Conservation (phyloP, 768 basidiomycete genomes). For the Pulveroboletus sp. region DNA sequence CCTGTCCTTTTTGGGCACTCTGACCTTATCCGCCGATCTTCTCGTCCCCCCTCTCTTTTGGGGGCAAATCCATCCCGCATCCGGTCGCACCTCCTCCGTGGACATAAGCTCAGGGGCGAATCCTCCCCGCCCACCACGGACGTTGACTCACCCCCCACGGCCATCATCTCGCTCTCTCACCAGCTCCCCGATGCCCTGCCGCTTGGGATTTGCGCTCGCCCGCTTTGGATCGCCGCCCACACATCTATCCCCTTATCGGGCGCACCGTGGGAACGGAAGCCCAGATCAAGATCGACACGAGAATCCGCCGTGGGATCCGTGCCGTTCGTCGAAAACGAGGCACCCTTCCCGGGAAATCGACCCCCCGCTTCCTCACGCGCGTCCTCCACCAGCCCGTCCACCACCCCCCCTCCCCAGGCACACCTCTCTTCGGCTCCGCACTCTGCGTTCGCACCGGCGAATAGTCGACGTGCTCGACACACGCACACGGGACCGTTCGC, state of each 20-base stretch:
- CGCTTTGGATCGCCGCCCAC: conserved; percentile 22
- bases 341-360: not conserved
- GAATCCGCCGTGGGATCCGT: conserved; percentile 7
- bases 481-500: too few species aligned
- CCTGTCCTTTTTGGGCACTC: conserved; percentile 10
- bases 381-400: too few species aligned
- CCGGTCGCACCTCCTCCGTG: conserved; percentile 19
- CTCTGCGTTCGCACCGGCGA: too few species aligned
- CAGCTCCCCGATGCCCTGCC: not conserved
- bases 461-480: too few species aligned
- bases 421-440: too few species aligned
- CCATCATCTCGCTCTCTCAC: too few species aligned
- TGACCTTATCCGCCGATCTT: conserved; percentile 37
- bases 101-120: conserved; percentile 25
- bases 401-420: too few species aligned
- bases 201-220: conserved; percentile 20
- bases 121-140: not conserved
- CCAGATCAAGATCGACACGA: conserved; percentile 61
- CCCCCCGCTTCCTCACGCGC: not conserved
- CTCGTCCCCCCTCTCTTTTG: conserved; percentile 23
- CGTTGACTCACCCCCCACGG: too few species aligned
- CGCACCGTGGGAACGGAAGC: conserved; percentile 34
- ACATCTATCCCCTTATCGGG: conserved; percentile 2
- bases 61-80: conserved; percentile 25
- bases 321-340: conserved; percentile 1